Evolutionary conservation across 1,139 yeast species (phyloP).

Genomic region (Kurtzmaniella quercitrusa): DNA sequence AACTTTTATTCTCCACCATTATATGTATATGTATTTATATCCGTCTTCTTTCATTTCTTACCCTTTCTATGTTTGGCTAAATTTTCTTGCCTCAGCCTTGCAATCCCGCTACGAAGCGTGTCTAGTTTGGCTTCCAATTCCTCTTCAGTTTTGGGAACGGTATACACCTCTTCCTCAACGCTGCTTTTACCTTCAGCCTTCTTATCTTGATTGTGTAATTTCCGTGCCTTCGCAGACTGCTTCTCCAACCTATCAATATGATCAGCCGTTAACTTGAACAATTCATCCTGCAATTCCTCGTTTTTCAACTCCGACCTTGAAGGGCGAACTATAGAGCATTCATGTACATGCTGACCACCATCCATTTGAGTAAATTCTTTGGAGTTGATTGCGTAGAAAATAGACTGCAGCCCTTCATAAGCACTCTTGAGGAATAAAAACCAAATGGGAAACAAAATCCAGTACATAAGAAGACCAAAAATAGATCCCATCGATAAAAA

Average conservation of each 20-base stretch:
- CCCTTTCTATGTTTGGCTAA: neutral
- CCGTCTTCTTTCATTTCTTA: neutral
- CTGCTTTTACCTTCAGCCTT: conserved; percentile 4
- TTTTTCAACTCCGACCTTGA: conserved; percentile 64
- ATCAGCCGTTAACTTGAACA: conserved; percentile 62
- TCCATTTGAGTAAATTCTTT: conserved; percentile 58
- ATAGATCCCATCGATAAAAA: conserved; percentile 74
- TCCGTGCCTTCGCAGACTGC: conserved; percentile 63
- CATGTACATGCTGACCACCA: conserved; percentile 71
- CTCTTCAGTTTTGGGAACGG: conserved; percentile 29
- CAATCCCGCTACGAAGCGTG: conserved; percentile 13
- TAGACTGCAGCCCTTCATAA: conserved; percentile 74
- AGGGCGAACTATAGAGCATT: conserved; percentile 59
- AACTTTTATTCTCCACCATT: too few species aligned
- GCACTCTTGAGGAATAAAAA: conserved; percentile 77
- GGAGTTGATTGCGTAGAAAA: conserved; percentile 64
- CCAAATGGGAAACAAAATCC: conserved; percentile 74
- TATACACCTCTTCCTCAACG: conserved; percentile 23
- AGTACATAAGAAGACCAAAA: conserved; percentile 63
- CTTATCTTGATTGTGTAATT: conserved; percentile 20
- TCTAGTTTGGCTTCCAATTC: conserved; percentile 35
- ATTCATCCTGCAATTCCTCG: conserved; percentile 51
- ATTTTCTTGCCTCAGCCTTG: neutral
- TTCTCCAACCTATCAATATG: conserved; percentile 61
- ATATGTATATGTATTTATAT: neutral